Percentiles rank a stretch among this genome's conserved stretches.
phyloP scores from a whole-genome alignment of 352 stramenopile genomes.

The Globisporangium recalcitrans region DNA sequence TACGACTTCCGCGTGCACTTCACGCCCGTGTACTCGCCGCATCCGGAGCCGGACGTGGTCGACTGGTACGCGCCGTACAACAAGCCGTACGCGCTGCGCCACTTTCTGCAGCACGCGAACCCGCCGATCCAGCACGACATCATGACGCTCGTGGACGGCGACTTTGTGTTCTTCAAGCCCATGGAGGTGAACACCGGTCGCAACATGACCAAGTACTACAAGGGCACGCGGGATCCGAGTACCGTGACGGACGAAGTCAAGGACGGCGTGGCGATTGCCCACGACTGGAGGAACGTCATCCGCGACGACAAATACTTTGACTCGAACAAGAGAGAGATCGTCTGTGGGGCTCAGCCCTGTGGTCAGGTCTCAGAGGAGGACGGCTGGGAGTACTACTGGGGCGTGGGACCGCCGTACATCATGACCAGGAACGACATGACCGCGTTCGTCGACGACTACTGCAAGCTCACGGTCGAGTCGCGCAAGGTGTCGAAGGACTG shows the following conservation, averaged over 20 bases:
- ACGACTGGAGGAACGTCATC: conserved; percentile 19
- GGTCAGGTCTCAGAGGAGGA: conserved; percentile 8
- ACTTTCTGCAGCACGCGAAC: conserved; percentile 24
- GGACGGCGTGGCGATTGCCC: conserved; percentile 22
- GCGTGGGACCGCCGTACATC: conserved; percentile 26
- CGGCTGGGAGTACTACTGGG: conserved; percentile 23
- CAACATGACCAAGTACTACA: conserved; percentile 19
- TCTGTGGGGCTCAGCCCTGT: conserved; percentile 3
- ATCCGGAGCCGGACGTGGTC: conserved; percentile 16
- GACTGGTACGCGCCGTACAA: conserved; percentile 27
- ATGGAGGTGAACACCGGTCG: conserved; percentile 20
- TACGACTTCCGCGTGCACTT: conserved; percentile 27
- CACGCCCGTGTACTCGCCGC: conserved; percentile 17
- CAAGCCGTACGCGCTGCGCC: conserved; percentile 23
- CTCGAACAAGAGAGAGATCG: neutral
- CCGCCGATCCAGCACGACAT: conserved; percentile 19
- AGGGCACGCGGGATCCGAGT: conserved; percentile 12
- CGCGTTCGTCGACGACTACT: conserved; percentile 27
- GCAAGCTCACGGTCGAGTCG: conserved; percentile 14
- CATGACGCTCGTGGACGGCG: conserved; percentile 22
- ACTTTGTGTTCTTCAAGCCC: conserved; percentile 17
- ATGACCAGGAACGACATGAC: conserved; percentile 27
- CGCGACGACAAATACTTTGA: conserved; percentile 20
- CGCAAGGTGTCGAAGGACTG: conserved; percentile 24
- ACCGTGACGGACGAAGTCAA: conserved; percentile 17